These are phyloP conservation scores for Macrocybe gigantea DNA, from an alignment of 768 basidiomycete genomes.

Conservation along the genomic window DNA sequence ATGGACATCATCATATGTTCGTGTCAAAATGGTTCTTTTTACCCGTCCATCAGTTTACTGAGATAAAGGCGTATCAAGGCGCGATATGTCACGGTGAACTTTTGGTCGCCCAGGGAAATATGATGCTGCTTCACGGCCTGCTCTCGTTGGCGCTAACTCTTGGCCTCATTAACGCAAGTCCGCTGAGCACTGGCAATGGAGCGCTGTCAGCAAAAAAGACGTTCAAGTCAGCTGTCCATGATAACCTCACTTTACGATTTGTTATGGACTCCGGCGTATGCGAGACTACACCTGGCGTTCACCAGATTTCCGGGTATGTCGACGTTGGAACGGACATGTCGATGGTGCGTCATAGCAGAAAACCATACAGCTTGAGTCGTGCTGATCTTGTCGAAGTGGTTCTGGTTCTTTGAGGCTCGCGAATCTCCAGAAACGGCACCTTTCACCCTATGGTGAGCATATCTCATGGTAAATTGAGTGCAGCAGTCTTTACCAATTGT, in stretches of 20 bases:
- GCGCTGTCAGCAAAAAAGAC: neutral
- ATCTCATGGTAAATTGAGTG: neutral
- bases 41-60: no score
- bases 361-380: neutral
- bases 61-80: no score
- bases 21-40: no score
- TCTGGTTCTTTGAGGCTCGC: slow-evolving; percentile 70
- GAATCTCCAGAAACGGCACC: slow-evolving; percentile 55
- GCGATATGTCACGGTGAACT: no score
- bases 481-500: neutral
- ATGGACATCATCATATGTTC: no score
- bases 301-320: slow-evolving; percentile 58
- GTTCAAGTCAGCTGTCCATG: slow-evolving; percentile 15
- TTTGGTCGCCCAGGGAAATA: no score
- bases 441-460: slow-evolving; percentile 56
- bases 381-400: slow-evolving; percentile 39
- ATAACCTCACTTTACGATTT: slow-evolving; percentile 35
- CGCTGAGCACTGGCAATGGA: neutral
- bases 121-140: no score
- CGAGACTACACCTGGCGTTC: slow-evolving; percentile 57
- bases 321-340: slow-evolving; percentile 54
- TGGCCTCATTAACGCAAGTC: neutral
- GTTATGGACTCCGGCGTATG: slow-evolving; percentile 57
- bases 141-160: no score
- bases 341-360: slow-evolving; percentile 31